Evolutionary conservation across 225 moss, liverwort and hornwort species (phyloP).

Genomic region (Anthoceros angustus): DNA sequence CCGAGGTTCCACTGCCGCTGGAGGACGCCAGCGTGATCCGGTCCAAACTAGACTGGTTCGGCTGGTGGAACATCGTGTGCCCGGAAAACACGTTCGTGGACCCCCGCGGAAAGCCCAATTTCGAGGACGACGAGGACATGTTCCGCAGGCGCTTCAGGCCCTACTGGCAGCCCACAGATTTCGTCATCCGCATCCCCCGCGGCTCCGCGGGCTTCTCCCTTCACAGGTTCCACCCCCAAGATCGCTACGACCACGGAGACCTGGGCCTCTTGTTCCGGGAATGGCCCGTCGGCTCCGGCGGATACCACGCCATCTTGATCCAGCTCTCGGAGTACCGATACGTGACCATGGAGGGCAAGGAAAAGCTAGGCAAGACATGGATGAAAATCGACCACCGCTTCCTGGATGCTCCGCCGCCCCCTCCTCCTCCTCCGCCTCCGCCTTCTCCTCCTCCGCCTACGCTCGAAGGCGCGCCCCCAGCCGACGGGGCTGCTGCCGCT

Average conservation of each 20-base stretch:
- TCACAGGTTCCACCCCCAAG: not conserved
- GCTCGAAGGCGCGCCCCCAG: not conserved
- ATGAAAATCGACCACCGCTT: not conserved
- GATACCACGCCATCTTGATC: not conserved
- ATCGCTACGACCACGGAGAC: not conserved
- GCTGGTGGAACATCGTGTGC: slow-evolving; percentile 2
- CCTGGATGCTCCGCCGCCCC: not conserved
- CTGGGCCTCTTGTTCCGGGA: not conserved
- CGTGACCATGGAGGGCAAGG: slow-evolving; percentile 1
- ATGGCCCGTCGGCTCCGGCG: not conserved
- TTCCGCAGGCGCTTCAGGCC: not conserved
- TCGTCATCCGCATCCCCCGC: not conserved
- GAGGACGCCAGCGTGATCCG: not conserved
- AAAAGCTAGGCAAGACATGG: not conserved
- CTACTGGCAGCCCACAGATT: not conserved
- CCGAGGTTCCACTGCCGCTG: not conserved
- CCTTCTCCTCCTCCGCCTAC: not conserved
- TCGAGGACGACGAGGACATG: not conserved
- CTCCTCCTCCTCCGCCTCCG: not conserved
- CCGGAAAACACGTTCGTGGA: not conserved
- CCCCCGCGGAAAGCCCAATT: not conserved
- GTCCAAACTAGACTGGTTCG: not conserved
- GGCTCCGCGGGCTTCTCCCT: not conserved
- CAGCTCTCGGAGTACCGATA: not conserved
- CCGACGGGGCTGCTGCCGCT: not conserved